Evolutionary conservation across 306 rosid genomes (phyloP).

Genomic region (Medicago ruthenica): DNA sequence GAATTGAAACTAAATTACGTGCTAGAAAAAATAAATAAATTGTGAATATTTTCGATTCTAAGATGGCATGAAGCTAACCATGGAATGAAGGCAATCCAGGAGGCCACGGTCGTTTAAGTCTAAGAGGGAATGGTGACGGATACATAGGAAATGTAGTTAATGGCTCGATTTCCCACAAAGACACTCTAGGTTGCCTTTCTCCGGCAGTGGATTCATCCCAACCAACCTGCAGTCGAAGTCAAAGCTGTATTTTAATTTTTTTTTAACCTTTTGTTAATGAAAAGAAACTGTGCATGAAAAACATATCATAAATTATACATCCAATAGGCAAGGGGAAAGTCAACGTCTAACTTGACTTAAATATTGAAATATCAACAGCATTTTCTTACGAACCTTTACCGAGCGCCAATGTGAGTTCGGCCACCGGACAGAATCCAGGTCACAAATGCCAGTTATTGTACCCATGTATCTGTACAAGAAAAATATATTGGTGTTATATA

Average conservation of each 20-base stretch:
- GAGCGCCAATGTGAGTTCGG: constrained; percentile 96
- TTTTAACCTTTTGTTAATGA: neutral
- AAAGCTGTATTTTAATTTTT: neutral
- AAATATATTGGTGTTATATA: neutral
- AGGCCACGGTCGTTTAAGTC: constrained; percentile 98
- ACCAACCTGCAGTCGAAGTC: constrained; percentile 76
- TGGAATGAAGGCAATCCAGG: constrained; percentile 84
- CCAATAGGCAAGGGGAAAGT: neutral
- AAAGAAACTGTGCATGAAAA: constrained; percentile 13
- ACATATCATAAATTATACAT: constrained; percentile 8
- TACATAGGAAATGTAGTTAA: constrained; percentile 97
- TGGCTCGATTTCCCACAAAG: constrained; percentile 98
- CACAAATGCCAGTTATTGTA: constrained; percentile 91
- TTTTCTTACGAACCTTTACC: constrained; percentile 74
- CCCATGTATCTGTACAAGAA: constrained; percentile 72
- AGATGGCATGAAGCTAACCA: constrained; percentile 57
- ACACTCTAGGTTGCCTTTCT: constrained; percentile 96
- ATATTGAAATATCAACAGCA: neutral
- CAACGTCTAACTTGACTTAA: neutral
- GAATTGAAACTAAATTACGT: constrained; percentile 17
- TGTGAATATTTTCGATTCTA: neutral
- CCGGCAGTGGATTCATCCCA: constrained; percentile 99
- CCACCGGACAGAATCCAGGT: constrained; percentile 88
- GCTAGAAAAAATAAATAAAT: neutral
- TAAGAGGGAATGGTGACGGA: constrained; percentile 88